Conservation (phyloP, 352 stramenopile genomes). For the Globisporangium rhizosaccharum region DNA sequence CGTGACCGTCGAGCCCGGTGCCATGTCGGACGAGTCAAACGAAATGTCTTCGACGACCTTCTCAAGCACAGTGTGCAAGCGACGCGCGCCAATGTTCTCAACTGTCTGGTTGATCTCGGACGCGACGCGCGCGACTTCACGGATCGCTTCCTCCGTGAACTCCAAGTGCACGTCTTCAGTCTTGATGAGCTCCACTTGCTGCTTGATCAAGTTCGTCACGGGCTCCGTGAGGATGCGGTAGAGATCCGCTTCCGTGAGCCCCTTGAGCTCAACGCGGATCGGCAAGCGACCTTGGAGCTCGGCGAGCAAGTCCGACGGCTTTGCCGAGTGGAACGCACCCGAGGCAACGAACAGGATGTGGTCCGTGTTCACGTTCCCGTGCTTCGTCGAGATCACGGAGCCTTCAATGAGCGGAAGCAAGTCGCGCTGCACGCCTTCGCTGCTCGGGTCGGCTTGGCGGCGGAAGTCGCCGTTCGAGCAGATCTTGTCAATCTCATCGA, state of each 20-base stretch:
- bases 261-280: slow-evolving; percentile 98
- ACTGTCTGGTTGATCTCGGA: slow-evolving; percentile 95
- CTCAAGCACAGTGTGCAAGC: slow-evolving; percentile 97
- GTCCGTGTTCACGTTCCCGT: slow-evolving; percentile 99
- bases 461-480: slow-evolving; percentile 94
- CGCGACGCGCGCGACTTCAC: slow-evolving; percentile 95
- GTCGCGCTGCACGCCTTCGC: slow-evolving; percentile 98
- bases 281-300: slow-evolving; percentile 98
- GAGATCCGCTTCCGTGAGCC: slow-evolving; percentile 97
- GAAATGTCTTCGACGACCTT: slow-evolving; percentile 98
- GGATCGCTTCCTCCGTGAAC: slow-evolving; percentile 96
- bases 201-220: slow-evolving; percentile 97
- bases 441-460: slow-evolving; percentile 93
- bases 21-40: slow-evolving; percentile 96
- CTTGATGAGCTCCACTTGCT: slow-evolving; percentile 97
- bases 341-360: slow-evolving; percentile 99
- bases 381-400: slow-evolving; percentile 96
- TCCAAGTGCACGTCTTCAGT: slow-evolving; percentile 94
- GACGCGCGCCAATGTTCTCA: slow-evolving; percentile 98
- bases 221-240: slow-evolving; percentile 99
- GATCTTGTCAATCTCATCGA: slow-evolving; percentile 99
- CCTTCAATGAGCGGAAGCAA: slow-evolving; percentile 98
- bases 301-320: slow-evolving; percentile 97
- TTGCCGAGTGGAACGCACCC: slow-evolving; percentile 97
- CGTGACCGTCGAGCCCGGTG: slow-evolving; percentile 67